Evolutionary conservation across 139 green algal genomes (phyloP), one percentile per base, ranked within the genome.

Genomic region (Chlamydomonas sp.): DNA sequence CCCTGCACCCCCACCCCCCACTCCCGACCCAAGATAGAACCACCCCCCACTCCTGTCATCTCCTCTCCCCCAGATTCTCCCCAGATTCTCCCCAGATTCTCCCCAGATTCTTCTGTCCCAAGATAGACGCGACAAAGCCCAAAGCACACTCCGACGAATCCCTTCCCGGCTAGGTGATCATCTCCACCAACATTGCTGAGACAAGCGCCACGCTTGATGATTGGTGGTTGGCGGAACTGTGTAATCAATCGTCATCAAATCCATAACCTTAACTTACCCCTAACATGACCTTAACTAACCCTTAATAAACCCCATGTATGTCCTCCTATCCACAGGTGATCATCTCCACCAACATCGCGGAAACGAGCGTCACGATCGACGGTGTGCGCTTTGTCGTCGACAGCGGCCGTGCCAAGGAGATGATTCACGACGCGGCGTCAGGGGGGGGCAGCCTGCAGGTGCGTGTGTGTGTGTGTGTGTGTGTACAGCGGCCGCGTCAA

Each of bases 141-240:
- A n/a, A n/a, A n/a, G n/a, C n/a, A n/a, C 43, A 13, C 43, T 26
- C 43, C 43, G 20, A 26, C 43, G 43, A 13, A 54, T 54, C 13
- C 43, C 13, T 13, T 20, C 43, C 43, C 43, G 43, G 43, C 13
- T n/a, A n/a, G n/a, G 43, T 13, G 43, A 54, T 13, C 36, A 78
- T 90, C 5, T 77, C 86, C 24, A 95, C 89, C 57, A 95, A 96
- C 80, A 86, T 96, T 5, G 91, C 90, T 1, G 91, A 97, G 66
- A 96, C 90, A 0, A 90, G 81, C 8, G 76, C 96, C 2, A 95
- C 87, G 1, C 81, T 95, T 13, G 85, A 93, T 48, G 86, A 86
- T 38, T 82, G 74, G 35, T 58, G 73, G 13, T 81, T 81, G 33
- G 78, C 20, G 43, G 16, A 20, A n/a, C n/a, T n/a, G n/a, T n/a